These are phyloP conservation scores for Globisporangium rhizosaccharum DNA, from an alignment of 352 stramenopile genomes.

Conservation along the genomic window DNA sequence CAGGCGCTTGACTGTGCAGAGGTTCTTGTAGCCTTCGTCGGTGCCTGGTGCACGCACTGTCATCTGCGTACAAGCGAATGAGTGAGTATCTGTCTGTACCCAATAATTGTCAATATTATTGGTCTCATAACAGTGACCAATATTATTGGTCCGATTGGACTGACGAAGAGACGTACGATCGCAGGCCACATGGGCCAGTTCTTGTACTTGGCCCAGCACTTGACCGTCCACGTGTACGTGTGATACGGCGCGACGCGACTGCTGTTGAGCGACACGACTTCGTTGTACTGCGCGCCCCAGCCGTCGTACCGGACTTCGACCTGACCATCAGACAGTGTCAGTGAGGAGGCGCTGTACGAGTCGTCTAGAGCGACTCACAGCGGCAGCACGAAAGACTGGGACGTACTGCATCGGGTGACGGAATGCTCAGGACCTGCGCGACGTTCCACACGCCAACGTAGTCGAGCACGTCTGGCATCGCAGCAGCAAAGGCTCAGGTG, in stretches of 20 bases:
- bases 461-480: conserved; percentile 14
- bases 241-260: conserved; percentile 64
- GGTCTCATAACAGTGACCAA: too few relatives aligned
- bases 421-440: conserved; percentile 12
- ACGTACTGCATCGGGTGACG: conserved; percentile 8
- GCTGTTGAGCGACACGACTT: conserved; percentile 50
- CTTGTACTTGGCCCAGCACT: conserved; percentile 77
- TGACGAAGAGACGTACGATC: conserved; percentile 27
- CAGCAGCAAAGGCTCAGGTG: neutral
- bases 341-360: neutral
- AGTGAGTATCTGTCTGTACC: neutral
- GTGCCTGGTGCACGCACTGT: conserved; percentile 59
- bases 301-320: conserved; percentile 69
- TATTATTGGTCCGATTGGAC: too few relatives aligned
- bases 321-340: conserved; percentile 12
- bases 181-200: conserved; percentile 78
- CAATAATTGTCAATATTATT: too few relatives aligned
- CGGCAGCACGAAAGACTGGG: neutral
- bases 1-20: conserved; percentile 32
- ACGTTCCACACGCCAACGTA: conserved; percentile 16
- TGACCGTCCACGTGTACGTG: conserved; percentile 73
- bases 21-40: conserved; percentile 25
- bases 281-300: conserved; percentile 50
- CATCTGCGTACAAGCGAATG: conserved; percentile 25
- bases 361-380: neutral